Evolutionary conservation across 352 stramenopile species (phyloP).

Genomic region (Globisporangium takayamanum): DNA sequence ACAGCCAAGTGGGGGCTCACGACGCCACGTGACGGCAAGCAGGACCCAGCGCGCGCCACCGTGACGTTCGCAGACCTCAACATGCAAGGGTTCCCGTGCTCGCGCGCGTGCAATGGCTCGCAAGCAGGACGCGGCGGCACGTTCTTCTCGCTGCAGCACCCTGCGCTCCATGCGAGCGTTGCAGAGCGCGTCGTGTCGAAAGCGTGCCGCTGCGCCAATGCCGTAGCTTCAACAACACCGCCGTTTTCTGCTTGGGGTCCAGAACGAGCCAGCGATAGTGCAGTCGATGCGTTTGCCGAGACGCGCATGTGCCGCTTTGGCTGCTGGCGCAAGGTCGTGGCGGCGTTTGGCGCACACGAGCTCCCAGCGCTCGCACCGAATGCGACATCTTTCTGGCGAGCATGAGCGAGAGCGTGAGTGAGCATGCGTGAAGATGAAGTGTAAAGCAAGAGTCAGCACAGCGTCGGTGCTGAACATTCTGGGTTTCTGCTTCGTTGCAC

Average conservation of each 20-base stretch:
- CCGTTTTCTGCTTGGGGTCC: neutral
- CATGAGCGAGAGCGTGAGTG: neutral
- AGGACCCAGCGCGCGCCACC: slow-evolving; percentile 16
- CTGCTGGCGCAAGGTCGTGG: slow-evolving; percentile 53
- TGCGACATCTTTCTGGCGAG: slow-evolving; percentile 51
- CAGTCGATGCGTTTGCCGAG: slow-evolving; percentile 21
- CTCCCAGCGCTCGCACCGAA: slow-evolving; percentile 43
- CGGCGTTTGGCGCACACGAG: slow-evolving; percentile 25
- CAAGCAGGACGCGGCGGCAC: slow-evolving; percentile 64
- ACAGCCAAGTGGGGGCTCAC: slow-evolving; percentile 72
- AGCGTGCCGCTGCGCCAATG: slow-evolving; percentile 29
- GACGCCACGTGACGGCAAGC: slow-evolving; percentile 27
- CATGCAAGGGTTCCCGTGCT: slow-evolving; percentile 82
- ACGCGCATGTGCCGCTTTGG: slow-evolving; percentile 62
- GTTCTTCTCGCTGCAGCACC: slow-evolving; percentile 53
- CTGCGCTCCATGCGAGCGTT: slow-evolving; percentile 47
- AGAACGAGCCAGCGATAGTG: too few species aligned
- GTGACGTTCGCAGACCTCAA: slow-evolving; percentile 76
- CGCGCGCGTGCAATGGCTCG: slow-evolving; percentile 54
- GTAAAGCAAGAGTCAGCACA: neutral
- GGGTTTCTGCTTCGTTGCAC: too few species aligned
- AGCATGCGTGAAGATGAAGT: neutral
- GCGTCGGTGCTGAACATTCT: too few species aligned
- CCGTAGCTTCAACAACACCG: slow-evolving; percentile 4
- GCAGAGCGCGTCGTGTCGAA: slow-evolving; percentile 28